Base-by-base conservation (phyloP, 768 basidiomycete species). In the Boletus vinaceobasis region DNA sequence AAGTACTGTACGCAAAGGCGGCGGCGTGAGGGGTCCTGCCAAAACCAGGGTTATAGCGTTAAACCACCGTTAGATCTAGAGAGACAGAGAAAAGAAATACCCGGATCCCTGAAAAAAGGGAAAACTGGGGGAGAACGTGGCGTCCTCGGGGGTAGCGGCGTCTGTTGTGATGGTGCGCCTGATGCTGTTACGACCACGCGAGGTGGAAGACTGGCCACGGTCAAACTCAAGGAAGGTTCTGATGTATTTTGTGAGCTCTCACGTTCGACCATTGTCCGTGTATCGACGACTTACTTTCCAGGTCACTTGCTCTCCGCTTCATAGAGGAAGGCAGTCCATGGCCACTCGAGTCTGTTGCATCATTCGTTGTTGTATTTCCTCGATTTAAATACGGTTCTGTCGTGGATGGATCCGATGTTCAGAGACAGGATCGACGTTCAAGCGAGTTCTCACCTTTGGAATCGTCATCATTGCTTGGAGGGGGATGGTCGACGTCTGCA, bases 1-100 rank as follows among this genome's bases (percentile, higher is more conserved):
- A 11, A 88, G 66, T 19, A 88, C 70, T 13, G 77, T 74, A 36
- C 69, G 73, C 11, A 85, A 58, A 1, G 82, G 70, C 8, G 77
- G 70, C 4, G 56, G 53, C 10, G 67, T 64, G 2, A 26, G 37
- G n/a, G 54, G 23, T 48, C 49, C 55, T 62, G 53, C 5, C 36
- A 14, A 43, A 40, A 23, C 1, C 8, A 35, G 19, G 17, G 8
- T 40, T 14, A 35, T 6, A 35, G 19, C 14, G 8, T 40, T 14
- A 35, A 31, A 33, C 1, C 19, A 15, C 19, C 10, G 33, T 23
- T 1, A 5, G 8, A 19, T 9, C 2, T 17, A 8, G 21, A 33
- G 7, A 10, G 13, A 26, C 7, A 45, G n/a, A 11, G 10, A 29
- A 8, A 33, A 26, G 1, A 43, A 31, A 17, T 43, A 65, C 65